These are phyloP conservation scores for Pyrus hybrid DNA, from an alignment of 331 rosid species.

Conservation along the genomic window DNA sequence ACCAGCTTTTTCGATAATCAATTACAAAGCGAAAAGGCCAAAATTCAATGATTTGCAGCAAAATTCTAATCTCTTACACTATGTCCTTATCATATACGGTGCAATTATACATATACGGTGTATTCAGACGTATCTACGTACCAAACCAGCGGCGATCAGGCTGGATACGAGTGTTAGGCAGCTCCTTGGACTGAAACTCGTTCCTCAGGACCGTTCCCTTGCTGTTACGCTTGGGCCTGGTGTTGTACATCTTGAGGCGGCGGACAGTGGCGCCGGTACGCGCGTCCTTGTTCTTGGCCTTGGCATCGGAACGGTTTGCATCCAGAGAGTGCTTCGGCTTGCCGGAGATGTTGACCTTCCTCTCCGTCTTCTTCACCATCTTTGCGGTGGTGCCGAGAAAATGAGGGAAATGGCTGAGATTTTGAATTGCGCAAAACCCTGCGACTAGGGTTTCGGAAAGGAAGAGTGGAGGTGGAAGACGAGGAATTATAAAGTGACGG, in stretches of 20 bases:
- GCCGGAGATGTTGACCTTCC: slow-evolving; percentile 59
- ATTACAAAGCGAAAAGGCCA: not conserved
- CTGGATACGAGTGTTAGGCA: slow-evolving; percentile 74
- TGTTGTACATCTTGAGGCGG: slow-evolving; percentile 83
- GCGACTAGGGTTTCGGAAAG: slow-evolving; percentile 4
- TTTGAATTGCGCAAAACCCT: not conserved
- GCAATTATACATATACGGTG: not conserved
- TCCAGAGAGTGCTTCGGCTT: slow-evolving; percentile 93
- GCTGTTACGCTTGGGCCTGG: slow-evolving; percentile 56
- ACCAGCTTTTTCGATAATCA: not conserved
- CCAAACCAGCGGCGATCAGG: slow-evolving; percentile 89
- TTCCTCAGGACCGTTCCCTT: slow-evolving; percentile 47
- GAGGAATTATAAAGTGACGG: not conserved
- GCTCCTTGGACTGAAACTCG: slow-evolving; percentile 60
- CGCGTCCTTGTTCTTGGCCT: slow-evolving; percentile 7
- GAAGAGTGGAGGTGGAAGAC: not conserved
- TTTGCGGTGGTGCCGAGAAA: not conserved
- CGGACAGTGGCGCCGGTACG: slow-evolving; percentile 84
- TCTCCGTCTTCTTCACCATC: slow-evolving; percentile 75
- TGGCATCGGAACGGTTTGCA: slow-evolving; percentile 49
- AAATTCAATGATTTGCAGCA: not conserved
- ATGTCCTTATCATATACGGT: not conserved
- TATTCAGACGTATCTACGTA: slow-evolving; percentile 15
- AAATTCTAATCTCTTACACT: not conserved
- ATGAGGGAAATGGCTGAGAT: not conserved